These are phyloP conservation scores for Shiraia bambusicola DNA, from an alignment of 2,329 filamentous ascomycete species.

Conservation along the genomic window DNA sequence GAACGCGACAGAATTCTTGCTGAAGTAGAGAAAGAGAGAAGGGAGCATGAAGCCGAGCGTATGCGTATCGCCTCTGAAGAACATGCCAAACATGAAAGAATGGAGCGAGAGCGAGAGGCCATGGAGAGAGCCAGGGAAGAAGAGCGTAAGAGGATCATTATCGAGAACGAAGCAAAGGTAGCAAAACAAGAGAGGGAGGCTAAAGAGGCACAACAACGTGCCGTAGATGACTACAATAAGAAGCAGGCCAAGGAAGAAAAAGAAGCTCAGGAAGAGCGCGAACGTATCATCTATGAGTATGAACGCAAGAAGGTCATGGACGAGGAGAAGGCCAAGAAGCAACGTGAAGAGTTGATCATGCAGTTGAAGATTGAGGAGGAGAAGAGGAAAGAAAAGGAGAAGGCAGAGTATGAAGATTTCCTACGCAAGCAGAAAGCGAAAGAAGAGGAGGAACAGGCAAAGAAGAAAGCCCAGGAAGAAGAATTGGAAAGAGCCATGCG, in stretches of 20 bases:
- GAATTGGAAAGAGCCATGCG: conserved; percentile 50
- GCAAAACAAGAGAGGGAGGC: conserved; percentile 33
- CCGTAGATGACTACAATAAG: conserved; percentile 39
- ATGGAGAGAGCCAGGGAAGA: conserved; percentile 29
- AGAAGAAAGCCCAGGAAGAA: conserved; percentile 44
- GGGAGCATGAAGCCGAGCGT: conserved; percentile 22
- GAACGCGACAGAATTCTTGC: conserved; percentile 14
- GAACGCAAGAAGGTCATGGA: conserved; percentile 41
- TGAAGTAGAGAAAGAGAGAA: conserved; percentile 12
- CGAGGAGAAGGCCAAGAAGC: conserved; percentile 38
- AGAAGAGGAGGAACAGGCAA: conserved; percentile 45
- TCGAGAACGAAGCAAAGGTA: conserved; percentile 33
- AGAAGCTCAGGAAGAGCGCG: conserved; percentile 31
- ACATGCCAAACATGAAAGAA: conserved; percentile 31
- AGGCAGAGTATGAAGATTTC: conserved; percentile 47
- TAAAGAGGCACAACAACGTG: conserved; percentile 34
- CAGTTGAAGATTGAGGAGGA: conserved; percentile 46
- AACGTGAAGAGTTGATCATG: conserved; percentile 41
- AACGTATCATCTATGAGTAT: conserved; percentile 41
- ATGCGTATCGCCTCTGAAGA: conserved; percentile 39
- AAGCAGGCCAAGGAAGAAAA: conserved; percentile 37
- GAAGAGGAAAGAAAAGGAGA: conserved; percentile 45
- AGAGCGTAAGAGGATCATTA: conserved; percentile 31
- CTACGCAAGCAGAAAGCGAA: conserved; percentile 45
- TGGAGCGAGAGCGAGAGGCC: conserved; percentile 28